Conservation (phyloP, 495 filamentous ascomycete species). For the Xylaria castorea region DNA sequence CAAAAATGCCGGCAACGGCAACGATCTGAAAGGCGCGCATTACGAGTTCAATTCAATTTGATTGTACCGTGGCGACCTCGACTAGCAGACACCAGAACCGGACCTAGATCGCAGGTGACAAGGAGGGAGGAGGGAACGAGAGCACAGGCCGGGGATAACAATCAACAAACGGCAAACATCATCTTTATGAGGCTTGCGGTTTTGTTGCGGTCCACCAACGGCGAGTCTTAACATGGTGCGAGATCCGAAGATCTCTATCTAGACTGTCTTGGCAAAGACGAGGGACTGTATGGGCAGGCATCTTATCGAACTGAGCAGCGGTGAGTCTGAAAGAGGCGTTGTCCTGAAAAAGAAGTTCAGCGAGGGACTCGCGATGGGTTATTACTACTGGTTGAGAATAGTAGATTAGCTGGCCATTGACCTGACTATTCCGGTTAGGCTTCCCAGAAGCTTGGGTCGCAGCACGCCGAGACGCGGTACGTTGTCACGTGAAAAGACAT, state of each 20-base stretch:
- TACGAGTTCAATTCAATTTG: not conserved
- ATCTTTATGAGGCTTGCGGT: not conserved
- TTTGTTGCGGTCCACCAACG: conserved; percentile 1
- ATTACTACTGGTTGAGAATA: too few relatives aligned
- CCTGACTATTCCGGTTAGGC: conserved; percentile 26
- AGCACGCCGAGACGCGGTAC: not conserved
- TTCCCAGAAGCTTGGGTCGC: conserved; percentile 13
- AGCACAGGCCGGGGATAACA: not conserved
- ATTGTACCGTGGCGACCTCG: not conserved
- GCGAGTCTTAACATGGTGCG: conserved; percentile 7
- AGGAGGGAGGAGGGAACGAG: not conserved
- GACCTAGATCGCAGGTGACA: not conserved
- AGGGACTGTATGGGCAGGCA: conserved; percentile 7
- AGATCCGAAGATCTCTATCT: not conserved
- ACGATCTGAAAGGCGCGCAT: conserved; percentile 23
- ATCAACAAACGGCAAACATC: not conserved
- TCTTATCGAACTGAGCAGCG: conserved; percentile 16
- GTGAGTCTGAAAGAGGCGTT: not conserved
- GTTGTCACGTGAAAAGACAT: not conserved
- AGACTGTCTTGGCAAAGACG: not conserved
- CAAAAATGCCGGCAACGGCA: conserved; percentile 16
- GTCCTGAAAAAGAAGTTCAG: conserved; percentile 24
- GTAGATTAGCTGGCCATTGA: conserved; percentile 4
- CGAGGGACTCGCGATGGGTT: not conserved
- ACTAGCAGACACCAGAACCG: not conserved